Percentiles rank a stretch among this genome's conserved stretches.
Evolutionary conservation across 202 grass and related monocot genomes (phyloP).

Genomic region (Zizania palustris): DNA sequence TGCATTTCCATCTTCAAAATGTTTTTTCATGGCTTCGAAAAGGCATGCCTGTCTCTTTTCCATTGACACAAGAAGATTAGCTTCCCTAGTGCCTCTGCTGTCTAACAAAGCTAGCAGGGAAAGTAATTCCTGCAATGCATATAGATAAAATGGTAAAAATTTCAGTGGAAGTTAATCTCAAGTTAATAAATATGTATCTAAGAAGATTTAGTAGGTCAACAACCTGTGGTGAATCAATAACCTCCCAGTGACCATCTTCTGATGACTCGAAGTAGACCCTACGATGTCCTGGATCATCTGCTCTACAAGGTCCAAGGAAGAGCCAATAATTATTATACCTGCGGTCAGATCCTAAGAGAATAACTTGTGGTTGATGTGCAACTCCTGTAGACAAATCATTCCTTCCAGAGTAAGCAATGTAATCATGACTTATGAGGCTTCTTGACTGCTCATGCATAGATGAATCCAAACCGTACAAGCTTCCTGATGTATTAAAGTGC

Average conservation of each 20-base stretch:
- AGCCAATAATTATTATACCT: conserved; percentile 99
- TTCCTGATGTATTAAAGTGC: conserved; percentile 42
- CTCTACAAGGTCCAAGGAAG: conserved; percentile 82
- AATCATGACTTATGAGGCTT: conserved; percentile 47
- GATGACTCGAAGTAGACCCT: conserved; percentile 99
- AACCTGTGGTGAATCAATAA: conserved; percentile 94
- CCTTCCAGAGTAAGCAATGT: conserved; percentile 37
- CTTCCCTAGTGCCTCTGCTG: conserved; percentile 83
- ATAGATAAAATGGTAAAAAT: conserved; percentile 28
- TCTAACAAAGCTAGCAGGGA: conserved; percentile 77
- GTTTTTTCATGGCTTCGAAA: conserved; percentile 81
- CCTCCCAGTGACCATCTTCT: conserved; percentile 94
- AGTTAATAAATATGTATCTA: conserved; percentile 20
- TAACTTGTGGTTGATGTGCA: conserved; percentile 65
- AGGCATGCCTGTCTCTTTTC: conserved; percentile 76
- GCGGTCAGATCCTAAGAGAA: conserved; percentile 89
- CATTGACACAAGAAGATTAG: conserved; percentile 78
- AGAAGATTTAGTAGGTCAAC: conserved; percentile 42
- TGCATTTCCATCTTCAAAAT: conserved; percentile 45
- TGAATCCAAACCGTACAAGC: conserved; percentile 41
- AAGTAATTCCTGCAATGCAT: conserved; percentile 72
- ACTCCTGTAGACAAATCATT: conserved; percentile 43
- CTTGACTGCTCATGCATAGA: conserved; percentile 39
- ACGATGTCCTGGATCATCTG: conserved; percentile 87
- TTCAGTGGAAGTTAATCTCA: not conserved